Conservation (phyloP, 1,284 basidiomycete species). For the Phellinidium pouzarii region DNA sequence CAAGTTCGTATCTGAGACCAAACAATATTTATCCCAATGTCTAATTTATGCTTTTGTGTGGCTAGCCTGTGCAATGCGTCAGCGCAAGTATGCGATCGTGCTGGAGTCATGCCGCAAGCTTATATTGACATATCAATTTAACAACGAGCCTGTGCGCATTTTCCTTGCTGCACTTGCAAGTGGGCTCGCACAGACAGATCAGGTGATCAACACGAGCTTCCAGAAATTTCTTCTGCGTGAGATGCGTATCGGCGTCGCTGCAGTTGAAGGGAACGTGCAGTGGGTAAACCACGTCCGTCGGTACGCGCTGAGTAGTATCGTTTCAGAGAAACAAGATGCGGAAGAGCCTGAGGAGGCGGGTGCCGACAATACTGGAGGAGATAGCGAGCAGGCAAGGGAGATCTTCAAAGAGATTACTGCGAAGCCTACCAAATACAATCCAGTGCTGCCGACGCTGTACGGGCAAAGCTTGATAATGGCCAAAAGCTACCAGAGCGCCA, state of each 20-base stretch:
- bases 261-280: constrained; percentile 48
- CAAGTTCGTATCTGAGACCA: constrained; percentile 45
- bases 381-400: not conserved
- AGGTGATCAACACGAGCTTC: constrained; percentile 68
- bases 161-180: constrained; percentile 65
- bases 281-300: constrained; percentile 52
- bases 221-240: constrained; percentile 83
- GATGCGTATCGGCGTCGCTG: constrained; percentile 56
- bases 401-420: constrained; percentile 20
- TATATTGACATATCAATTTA: constrained; percentile 65
- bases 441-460: constrained; percentile 74
- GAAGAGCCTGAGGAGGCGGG: constrained; percentile 23
- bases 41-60: not conserved
- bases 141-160: constrained; percentile 76
- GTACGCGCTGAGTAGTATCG: constrained; percentile 31
- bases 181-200: constrained; percentile 59
- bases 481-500: constrained; percentile 84
- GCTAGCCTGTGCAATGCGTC: constrained; percentile 64
- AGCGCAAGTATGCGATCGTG: constrained; percentile 48
- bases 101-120: constrained; percentile 73
- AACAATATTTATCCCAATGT: not conserved
- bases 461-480: constrained; percentile 81
- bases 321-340: constrained; percentile 20
- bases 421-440: constrained; percentile 68
- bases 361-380: constrained; percentile 27